Evolutionary conservation across 306 rosid species (phyloP).

Genomic region (Cicer chorassanicum): DNA sequence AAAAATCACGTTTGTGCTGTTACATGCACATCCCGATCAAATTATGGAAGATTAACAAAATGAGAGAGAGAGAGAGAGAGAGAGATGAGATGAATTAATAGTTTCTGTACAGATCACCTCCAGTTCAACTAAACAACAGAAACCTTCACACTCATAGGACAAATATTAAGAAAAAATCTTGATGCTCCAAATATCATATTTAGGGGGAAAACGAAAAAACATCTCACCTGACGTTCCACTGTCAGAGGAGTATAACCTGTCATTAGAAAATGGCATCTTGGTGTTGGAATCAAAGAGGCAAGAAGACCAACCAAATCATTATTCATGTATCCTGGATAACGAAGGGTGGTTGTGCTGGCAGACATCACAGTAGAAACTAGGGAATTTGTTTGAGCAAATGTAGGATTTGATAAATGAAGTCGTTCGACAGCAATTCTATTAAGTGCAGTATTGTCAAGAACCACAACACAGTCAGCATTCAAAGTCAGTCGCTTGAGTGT

Average conservation of each 20-base stretch:
- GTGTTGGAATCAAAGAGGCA: constrained; percentile 95
- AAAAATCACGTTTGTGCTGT: constrained; percentile 17
- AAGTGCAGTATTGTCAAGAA: constrained; percentile 96
- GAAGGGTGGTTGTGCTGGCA: constrained; percentile 96
- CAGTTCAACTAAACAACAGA: constrained; percentile 36
- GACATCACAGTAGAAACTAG: constrained; percentile 98
- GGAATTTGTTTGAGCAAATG: constrained; percentile 97
- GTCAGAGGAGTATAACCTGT: constrained; percentile 98
- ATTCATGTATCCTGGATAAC: constrained; percentile 99
- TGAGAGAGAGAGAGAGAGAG: neutral
- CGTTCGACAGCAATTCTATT: constrained; percentile 98
- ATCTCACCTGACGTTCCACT: constrained; percentile 91
- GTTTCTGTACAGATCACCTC: constrained; percentile 19
- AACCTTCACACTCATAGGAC: constrained; percentile 25
- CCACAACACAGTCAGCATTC: constrained; percentile 99
- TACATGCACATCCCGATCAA: neutral
- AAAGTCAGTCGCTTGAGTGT: constrained; percentile 93
- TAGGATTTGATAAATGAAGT: constrained; percentile 95
- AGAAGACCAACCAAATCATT: constrained; percentile 99
- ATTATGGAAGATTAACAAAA: constrained; percentile 4
- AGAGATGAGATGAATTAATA: neutral
- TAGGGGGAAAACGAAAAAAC: neutral
- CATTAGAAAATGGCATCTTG: constrained; percentile 99
- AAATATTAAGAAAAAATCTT: neutral
- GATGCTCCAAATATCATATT: constrained; percentile 19